A percentile compares a stretch with the other conserved stretches of the same genome.
These are phyloP conservation scores for Leccinum griseonigrum DNA, from an alignment of 1,284 basidiomycete species.

Conservation along the genomic window DNA sequence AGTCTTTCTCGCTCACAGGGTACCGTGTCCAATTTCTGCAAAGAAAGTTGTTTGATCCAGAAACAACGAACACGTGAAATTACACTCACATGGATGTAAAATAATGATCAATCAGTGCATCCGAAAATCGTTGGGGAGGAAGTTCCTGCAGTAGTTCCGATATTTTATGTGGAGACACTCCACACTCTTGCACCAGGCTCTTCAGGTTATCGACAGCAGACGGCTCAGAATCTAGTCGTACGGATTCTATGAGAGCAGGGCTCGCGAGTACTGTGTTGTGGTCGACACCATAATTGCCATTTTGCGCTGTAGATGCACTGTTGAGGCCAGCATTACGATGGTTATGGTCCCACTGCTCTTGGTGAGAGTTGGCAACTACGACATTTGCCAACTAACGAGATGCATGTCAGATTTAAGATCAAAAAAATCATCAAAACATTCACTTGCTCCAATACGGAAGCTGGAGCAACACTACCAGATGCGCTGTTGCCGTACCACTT, in stretches of 20 bases:
- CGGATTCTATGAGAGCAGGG: conserved; percentile 40
- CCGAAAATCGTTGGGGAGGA: conserved; percentile 71
- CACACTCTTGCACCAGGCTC: conserved; percentile 84
- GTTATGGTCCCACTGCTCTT: conserved; percentile 30
- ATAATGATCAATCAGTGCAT: conserved; percentile 75
- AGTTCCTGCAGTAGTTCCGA: conserved; percentile 87
- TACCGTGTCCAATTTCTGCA: conserved; percentile 92
- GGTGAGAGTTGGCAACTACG: conserved; percentile 40
- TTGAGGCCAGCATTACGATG: conserved; percentile 13
- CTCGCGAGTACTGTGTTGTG: conserved; percentile 27
- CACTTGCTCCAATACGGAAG: conserved; percentile 76
- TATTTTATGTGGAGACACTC: conserved; percentile 85
- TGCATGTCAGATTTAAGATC: conserved; percentile 13
- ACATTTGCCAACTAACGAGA: conserved; percentile 55
- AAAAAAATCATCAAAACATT: conserved; percentile 20
- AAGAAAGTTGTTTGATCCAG: conserved; percentile 6
- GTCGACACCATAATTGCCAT: conserved; percentile 25
- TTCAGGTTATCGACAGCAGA: conserved; percentile 78
- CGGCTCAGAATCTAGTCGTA: conserved; percentile 56
- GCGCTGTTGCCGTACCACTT: conserved; percentile 84
- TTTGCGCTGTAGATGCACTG: conserved; percentile 18
- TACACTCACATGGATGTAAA: conserved; percentile 67
- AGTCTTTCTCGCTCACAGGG: conserved; percentile 86
- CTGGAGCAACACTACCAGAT: conserved; percentile 73
- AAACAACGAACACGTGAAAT: background rate